Conservation (phyloP, 257 asterid genomes). For the Catharanthus roseus region DNA sequence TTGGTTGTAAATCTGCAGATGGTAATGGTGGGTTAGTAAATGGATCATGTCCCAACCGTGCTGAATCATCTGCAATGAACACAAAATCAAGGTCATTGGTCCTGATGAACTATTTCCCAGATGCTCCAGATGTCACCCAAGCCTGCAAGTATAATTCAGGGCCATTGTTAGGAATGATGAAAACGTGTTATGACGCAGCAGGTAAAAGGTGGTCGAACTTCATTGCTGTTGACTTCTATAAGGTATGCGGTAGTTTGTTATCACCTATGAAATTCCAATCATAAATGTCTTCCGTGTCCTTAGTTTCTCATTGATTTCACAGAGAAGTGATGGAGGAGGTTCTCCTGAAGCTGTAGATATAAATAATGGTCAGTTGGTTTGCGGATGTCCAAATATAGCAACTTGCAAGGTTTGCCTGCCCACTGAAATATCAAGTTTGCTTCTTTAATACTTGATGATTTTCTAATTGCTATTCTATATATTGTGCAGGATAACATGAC, state of each 20-base stretch:
- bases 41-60: conserved; percentile 82
- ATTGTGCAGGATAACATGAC: conserved; percentile 53
- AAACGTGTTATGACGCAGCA: conserved; percentile 64
- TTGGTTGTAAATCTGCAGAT: conserved; percentile 45
- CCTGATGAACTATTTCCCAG: conserved; percentile 77
- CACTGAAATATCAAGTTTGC: background rate
- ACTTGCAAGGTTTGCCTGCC: conserved; percentile 63
- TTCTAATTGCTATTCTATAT: conserved; percentile 5
- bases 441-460: background rate
- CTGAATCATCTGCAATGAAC: conserved; percentile 71
- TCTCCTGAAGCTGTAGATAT: conserved; percentile 72
- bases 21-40: conserved; percentile 74
- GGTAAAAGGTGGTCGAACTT: conserved; percentile 91
- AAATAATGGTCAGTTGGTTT: conserved; percentile 72
- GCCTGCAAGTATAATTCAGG: conserved; percentile 86
- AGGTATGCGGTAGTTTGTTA: conserved; percentile 34
- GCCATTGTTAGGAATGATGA: conserved; percentile 67
- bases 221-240: conserved; percentile 84
- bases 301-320: conserved; percentile 14
- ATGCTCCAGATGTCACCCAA: conserved; percentile 56
- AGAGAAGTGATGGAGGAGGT: conserved; percentile 99
- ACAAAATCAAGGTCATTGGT: conserved; percentile 67
- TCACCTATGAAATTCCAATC: background rate
- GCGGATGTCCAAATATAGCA: conserved; percentile 70
- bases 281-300: background rate